Base-by-base conservation (phyloP, 2,329 filamentous ascomycete genomes). In the Hymenoscyphus scutula region DNA sequence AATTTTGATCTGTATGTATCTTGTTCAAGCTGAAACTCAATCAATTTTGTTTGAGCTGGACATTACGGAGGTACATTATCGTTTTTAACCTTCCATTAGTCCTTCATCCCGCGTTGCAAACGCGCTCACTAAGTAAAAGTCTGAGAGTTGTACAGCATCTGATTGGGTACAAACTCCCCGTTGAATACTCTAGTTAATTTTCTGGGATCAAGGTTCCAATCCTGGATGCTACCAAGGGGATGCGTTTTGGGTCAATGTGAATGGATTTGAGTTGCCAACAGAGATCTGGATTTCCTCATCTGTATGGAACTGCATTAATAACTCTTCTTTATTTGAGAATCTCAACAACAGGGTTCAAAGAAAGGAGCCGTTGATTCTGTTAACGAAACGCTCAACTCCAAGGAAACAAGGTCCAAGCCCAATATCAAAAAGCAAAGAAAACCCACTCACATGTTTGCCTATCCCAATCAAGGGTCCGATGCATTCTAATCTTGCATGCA, bases 361-460 rank as follows among this genome's bases (percentile, higher is more conserved):
- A 48, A 19, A 19, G n/a, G 17, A 0, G 15, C 17, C 17, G 8
- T 13, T 7, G 17, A 10, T 1, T 25, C n/a, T 48, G 15, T 8
- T 11, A 13, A 13, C 4, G 5, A 32, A 32, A 8, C 30, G 1
- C 30, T 32, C n/a, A n/a, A n/a, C n/a, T n/a, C n/a, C n/a, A n/a
- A n/a, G n/a, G n/a, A n/a, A n/a, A n/a, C n/a, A n/a, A n/a, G n/a
- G n/a, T n/a, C n/a, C n/a, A n/a, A n/a, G n/a, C n/a, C n/a, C n/a
- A n/a, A n/a, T n/a, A n/a, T n/a, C n/a, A n/a, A 19, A 48, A 19
- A 8, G 6, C 6, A 48, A 48, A 8, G 10, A 48, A 19, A n/a
- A n/a, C n/a, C n/a, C n/a, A 3, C 41, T 48, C 41, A 48, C 41
- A 48, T 48, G 41, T 25, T 48, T 48, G 41, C n/a, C 41, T 48